Evolutionary conservation across 1,284 basidiomycete species (phyloP).

Genomic region (Papiliotrema fonsecae): DNA sequence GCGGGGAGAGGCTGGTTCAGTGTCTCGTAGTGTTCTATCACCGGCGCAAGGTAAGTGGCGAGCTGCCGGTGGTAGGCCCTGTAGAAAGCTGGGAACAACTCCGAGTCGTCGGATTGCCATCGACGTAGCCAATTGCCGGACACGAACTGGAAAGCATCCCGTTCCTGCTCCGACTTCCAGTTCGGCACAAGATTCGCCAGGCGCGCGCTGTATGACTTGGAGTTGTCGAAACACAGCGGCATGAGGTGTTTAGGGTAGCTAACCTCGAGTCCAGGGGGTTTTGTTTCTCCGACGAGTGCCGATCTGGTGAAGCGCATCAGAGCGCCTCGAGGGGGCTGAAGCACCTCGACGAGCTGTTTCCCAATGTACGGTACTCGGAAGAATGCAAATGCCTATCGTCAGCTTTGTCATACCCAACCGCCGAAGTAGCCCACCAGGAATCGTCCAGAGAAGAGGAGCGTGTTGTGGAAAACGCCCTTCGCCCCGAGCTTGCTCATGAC

Average conservation of each 20-base stretch:
- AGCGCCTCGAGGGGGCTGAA: slow-evolving; percentile 49
- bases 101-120: slow-evolving; percentile 52
- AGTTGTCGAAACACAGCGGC: slow-evolving; percentile 42
- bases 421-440: slow-evolving; percentile 43
- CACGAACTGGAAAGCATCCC: slow-evolving; percentile 47
- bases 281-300: slow-evolving; percentile 21
- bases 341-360: slow-evolving; percentile 50
- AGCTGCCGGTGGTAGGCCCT: slow-evolving; percentile 53
- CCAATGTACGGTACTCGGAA: slow-evolving; percentile 53
- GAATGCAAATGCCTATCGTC: slow-evolving; percentile 49
- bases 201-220: slow-evolving; percentile 41
- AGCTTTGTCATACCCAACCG: background rate
- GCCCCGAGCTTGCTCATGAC: slow-evolving; percentile 53
- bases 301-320: slow-evolving; percentile 45
- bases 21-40: slow-evolving; percentile 37
- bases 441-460: slow-evolving; percentile 51
- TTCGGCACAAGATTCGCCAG: slow-evolving; percentile 31
- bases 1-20: slow-evolving; percentile 38
- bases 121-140: slow-evolving; percentile 50
- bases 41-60: slow-evolving; percentile 46
- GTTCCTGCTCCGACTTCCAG: slow-evolving; percentile 36
- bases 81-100: slow-evolving; percentile 54
- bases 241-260: slow-evolving; percentile 39
- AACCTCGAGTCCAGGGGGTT: slow-evolving; percentile 26
- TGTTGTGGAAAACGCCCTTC: slow-evolving; percentile 55